Evolutionary conservation across 768 basidiomycete genomes (phyloP).

Genomic region (Termitomyces sp.): DNA sequence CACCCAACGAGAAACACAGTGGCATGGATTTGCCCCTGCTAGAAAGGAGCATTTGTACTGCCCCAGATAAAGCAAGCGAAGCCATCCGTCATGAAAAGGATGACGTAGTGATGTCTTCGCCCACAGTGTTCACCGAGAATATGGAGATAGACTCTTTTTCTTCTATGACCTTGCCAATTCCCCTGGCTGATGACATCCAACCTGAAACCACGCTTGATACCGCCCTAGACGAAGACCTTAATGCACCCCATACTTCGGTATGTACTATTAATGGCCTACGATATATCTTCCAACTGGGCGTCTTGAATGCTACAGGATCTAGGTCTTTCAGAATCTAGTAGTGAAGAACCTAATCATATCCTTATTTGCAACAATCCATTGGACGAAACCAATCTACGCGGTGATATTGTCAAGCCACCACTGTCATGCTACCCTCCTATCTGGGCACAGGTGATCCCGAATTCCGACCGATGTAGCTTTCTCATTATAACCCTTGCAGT

Average conservation of each 20-base stretch:
- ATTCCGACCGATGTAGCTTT: background rate
- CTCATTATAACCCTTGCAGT: slow-evolving; percentile 32
- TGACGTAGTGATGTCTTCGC: background rate
- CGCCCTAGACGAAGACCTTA: background rate
- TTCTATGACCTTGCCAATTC: background rate
- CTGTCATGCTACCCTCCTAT: slow-evolving; percentile 31
- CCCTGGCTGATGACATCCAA: background rate
- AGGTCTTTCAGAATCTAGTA: background rate
- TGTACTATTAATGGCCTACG: background rate
- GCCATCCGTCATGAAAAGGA: background rate
- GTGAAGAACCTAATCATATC: background rate
- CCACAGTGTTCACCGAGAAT: background rate
- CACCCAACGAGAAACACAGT: background rate
- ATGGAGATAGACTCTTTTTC: background rate
- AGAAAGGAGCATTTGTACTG: background rate
- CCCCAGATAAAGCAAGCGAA: background rate
- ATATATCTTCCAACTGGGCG: background rate
- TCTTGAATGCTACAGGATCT: background rate
- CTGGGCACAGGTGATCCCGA: slow-evolving; percentile 34
- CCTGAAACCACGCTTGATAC: background rate
- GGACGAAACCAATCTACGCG: background rate
- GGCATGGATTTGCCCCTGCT: background rate
- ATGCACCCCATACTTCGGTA: background rate
- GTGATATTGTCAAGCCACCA: slow-evolving; percentile 13
- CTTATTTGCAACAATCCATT: background rate